Percentiles rank a stretch among this genome's conserved stretches.
These are phyloP conservation scores for Colletotrichum caudatum DNA, from an alignment of 2,329 filamentous ascomycete species.

Conservation along the genomic window DNA sequence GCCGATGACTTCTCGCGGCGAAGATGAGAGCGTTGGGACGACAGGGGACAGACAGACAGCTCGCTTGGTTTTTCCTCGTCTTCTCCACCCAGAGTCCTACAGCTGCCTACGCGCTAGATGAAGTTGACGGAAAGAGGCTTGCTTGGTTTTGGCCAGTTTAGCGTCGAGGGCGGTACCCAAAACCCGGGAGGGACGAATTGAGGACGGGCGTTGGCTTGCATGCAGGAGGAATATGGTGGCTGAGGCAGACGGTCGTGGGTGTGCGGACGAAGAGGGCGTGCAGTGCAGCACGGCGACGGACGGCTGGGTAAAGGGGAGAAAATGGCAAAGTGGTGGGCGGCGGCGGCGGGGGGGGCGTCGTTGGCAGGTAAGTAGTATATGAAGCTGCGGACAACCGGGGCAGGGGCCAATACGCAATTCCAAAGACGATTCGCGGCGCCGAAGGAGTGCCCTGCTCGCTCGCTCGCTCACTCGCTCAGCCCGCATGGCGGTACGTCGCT, in stretches of 20 bases:
- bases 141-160: conserved; percentile 14
- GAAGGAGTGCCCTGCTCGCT: conserved; percentile 9
- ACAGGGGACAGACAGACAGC: conserved; percentile 4
- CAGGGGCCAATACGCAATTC: conserved; percentile 27
- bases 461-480: neutral
- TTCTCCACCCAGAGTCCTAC: conserved; percentile 13
- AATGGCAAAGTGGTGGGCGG: conserved; percentile 14
- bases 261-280: conserved; percentile 9
- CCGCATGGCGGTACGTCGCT: neutral
- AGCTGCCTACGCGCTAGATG: neutral
- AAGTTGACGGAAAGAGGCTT: conserved; percentile 3
- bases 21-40: conserved; percentile 3
- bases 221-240: conserved; percentile 21
- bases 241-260: conserved; percentile 20
- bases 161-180: conserved; percentile 22
- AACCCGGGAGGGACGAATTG: conserved; percentile 24
- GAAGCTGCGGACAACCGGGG: conserved; percentile 19
- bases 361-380: conserved; percentile 38
- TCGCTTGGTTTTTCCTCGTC: conserved; percentile 19
- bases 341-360: conserved; percentile 8
- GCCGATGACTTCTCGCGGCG: conserved; percentile 10
- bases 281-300: conserved; percentile 13
- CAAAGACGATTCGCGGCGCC: conserved; percentile 22
- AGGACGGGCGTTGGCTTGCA: conserved; percentile 29
- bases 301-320: conserved; percentile 17